Percentiles rank a stretch among this genome's conserved stretches.
These are phyloP conservation scores for Magnolia changhungtana DNA, from an alignment of 164 flowering plant species.

Conservation along the genomic window DNA sequence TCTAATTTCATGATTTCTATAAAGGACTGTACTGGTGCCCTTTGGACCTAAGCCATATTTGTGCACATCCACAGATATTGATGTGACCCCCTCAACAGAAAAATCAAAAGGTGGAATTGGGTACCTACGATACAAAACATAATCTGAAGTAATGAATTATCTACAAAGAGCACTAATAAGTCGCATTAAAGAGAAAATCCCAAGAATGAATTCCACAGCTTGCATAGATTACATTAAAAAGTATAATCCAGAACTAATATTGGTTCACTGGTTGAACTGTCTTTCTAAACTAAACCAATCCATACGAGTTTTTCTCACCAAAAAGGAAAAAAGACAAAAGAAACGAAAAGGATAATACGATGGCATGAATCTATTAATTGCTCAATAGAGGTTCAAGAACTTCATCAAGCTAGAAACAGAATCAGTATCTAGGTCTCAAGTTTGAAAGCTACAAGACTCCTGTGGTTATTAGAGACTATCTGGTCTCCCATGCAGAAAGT, in stretches of 20 bases:
- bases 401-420: too few species aligned
- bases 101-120: slow-evolving; percentile 88
- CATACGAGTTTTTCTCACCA: not conserved
- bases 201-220: not conserved
- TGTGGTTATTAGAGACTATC: too few species aligned
- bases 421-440: too few species aligned
- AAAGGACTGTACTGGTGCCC: slow-evolving; percentile 88
- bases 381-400: too few species aligned
- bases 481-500: too few species aligned
- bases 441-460: too few species aligned
- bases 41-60: slow-evolving; percentile 99
- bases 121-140: slow-evolving; percentile 44
- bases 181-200: not conserved
- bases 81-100: slow-evolving; percentile 89
- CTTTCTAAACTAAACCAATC: not conserved
- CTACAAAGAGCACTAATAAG: too few species aligned
- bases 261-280: not conserved
- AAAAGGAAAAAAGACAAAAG: not conserved
- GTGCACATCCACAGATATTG: slow-evolving; percentile 91
- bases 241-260: too few species aligned
- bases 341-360: too few species aligned
- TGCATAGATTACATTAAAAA: not conserved
- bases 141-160: too few species aligned
- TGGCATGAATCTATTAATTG: too few species aligned
- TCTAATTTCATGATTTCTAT: slow-evolving; percentile 81